Evolutionary conservation across 768 basidiomycete species (phyloP).

Genomic region (Tylopilus sp.): DNA sequence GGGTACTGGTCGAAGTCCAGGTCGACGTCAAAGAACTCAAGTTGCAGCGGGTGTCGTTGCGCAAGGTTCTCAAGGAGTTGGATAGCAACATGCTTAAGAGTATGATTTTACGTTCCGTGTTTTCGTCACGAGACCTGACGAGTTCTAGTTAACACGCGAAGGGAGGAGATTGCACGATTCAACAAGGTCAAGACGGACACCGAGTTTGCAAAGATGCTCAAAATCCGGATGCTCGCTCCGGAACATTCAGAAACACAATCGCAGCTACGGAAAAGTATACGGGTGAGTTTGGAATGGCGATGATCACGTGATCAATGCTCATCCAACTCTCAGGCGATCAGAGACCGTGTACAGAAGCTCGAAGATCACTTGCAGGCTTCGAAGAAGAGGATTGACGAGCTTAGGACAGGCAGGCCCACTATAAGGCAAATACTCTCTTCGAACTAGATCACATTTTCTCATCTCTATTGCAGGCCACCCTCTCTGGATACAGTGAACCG

Average conservation of each 20-base stretch:
- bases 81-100: slow-evolving; percentile 69
- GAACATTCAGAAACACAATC: slow-evolving; percentile 84
- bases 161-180: slow-evolving; percentile 81
- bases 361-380: slow-evolving; percentile 68
- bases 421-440: slow-evolving; percentile 49
- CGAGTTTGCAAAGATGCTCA: slow-evolving; percentile 74
- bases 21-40: slow-evolving; percentile 52
- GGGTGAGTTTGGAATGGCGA: slow-evolving; percentile 45
- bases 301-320: slow-evolving; percentile 1
- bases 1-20: slow-evolving; percentile 33
- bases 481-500: slow-evolving; percentile 80
- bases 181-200: slow-evolving; percentile 74
- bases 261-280: slow-evolving; percentile 65
- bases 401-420: slow-evolving; percentile 57
- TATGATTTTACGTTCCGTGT: slow-evolving; percentile 23
- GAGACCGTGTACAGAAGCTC: slow-evolving; percentile 72
- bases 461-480: slow-evolving; percentile 56
- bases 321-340: slow-evolving; percentile 48
- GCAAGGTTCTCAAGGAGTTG: slow-evolving; percentile 48
- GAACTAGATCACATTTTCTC: neutral
- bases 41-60: slow-evolving; percentile 38
- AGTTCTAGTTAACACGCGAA: slow-evolving; percentile 66
- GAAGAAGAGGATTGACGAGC: slow-evolving; percentile 64
- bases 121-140: neutral
- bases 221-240: slow-evolving; percentile 75